Percentiles rank a stretch among this genome's conserved stretches.
Conservation (phyloP, 2,329 filamentous ascomycete species). For the Neocatenulostroma microsporum region DNA sequence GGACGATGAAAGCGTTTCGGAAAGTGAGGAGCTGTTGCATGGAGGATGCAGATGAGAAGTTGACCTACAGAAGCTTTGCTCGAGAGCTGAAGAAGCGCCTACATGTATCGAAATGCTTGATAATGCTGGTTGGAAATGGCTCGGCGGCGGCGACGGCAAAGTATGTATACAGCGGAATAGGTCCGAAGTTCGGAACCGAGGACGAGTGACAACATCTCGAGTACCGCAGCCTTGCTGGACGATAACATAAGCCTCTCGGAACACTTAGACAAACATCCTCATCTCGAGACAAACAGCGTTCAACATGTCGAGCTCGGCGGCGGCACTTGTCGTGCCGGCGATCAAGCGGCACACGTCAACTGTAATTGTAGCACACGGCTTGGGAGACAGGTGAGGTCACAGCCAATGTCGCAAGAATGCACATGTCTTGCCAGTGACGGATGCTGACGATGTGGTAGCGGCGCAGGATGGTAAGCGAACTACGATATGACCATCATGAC, state of each 20-base stretch:
- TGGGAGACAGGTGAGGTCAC: slow-evolving; percentile 65
- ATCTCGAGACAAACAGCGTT: no score
- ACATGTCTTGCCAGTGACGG: slow-evolving; percentile 2
- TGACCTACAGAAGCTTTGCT: background rate
- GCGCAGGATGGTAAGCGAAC: slow-evolving; percentile 58
- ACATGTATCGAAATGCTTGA: no score
- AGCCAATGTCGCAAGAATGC: no score
- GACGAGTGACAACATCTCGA: no score
- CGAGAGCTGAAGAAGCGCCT: background rate
- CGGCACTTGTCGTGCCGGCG: slow-evolving; percentile 65
- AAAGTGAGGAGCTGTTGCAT: background rate
- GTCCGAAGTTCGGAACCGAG: no score
- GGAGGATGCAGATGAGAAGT: background rate
- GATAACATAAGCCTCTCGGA: background rate
- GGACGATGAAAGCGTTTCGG: background rate
- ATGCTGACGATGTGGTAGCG: slow-evolving; percentile 30
- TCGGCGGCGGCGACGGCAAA: no score
- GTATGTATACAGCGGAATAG: background rate
- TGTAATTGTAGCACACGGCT: slow-evolving; percentile 86
- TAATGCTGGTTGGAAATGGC: no score
- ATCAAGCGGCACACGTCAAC: slow-evolving; percentile 81
- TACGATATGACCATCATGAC: background rate
- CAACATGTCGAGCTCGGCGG: slow-evolving; percentile 36
- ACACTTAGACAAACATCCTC: background rate
- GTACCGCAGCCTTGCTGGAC: no score